Percentiles rank a stretch among this genome's conserved stretches.
Conservation (phyloP, 345 rosid genomes). For the Salix exigua region DNA sequence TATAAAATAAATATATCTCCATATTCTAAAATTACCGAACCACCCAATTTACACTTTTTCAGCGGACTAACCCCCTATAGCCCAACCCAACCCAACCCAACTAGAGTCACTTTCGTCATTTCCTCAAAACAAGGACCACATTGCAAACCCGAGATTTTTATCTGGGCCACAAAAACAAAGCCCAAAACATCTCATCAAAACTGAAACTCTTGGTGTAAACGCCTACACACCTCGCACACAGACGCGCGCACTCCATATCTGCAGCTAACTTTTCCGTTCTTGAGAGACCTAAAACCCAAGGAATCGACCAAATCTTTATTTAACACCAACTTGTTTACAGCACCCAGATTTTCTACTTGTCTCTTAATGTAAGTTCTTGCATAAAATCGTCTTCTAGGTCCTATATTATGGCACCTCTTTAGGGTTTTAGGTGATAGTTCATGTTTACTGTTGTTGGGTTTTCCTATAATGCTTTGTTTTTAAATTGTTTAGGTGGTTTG, state of each 20-base stretch:
- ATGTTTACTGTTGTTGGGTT: background rate
- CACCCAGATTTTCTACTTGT: background rate
- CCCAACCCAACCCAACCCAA: background rate
- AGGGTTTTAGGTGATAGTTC: background rate
- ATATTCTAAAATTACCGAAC: too few relatives aligned
- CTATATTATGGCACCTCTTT: background rate
- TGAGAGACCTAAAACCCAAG: background rate
- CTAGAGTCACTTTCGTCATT: background rate
- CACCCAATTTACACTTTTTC: too few relatives aligned
- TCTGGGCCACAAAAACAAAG: background rate
- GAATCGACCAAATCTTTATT: background rate
- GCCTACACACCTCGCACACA: background rate
- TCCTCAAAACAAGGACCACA: background rate
- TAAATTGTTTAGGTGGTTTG: background rate
- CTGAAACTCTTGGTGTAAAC: background rate
- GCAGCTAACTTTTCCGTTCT: background rate
- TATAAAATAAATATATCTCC: too few relatives aligned
- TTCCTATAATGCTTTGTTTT: background rate
- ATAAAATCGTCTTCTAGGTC: background rate
- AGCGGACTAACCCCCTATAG: background rate
- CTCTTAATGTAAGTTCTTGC: background rate
- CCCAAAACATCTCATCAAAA: background rate
- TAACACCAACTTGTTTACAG: background rate
- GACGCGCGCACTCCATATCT: background rate
- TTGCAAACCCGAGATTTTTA: conserved; percentile 1